phyloP scores from a whole-genome alignment of 805 yeast genomes.

The Priceomyces medius region DNA sequence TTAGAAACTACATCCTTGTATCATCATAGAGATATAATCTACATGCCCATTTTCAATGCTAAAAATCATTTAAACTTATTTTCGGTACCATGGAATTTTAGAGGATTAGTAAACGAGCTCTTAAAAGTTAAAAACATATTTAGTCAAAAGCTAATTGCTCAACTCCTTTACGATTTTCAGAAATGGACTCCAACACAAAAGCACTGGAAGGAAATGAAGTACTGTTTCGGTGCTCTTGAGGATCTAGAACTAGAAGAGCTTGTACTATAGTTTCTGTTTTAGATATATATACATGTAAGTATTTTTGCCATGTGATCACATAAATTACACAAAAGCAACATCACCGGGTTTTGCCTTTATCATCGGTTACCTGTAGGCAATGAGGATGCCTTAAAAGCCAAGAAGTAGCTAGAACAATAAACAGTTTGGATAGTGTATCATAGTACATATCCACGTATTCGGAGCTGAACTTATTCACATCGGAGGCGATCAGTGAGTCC shows the following conservation, averaged over 20 bases:
- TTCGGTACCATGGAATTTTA: slow-evolving; percentile 37
- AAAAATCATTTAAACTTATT: slow-evolving; percentile 1
- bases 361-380: slow-evolving; percentile 2
- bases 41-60: slow-evolving; percentile 1
- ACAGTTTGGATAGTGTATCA: not conserved
- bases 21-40: slow-evolving; percentile 14
- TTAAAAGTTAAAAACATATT: slow-evolving; percentile 29
- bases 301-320: slow-evolving; percentile 3
- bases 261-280: not conserved
- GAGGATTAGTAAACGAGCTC: slow-evolving; percentile 38
- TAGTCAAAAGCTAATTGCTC: slow-evolving; percentile 20
- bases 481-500: not conserved
- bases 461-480: not conserved
- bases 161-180: slow-evolving; percentile 23
- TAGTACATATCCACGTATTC: not conserved
- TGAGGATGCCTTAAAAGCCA: not conserved
- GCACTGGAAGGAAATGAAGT: slow-evolving; percentile 33
- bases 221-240: slow-evolving; percentile 33
- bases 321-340: slow-evolving; percentile 1
- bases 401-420: not conserved
- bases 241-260: slow-evolving; percentile 31
- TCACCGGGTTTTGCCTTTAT: not conserved
- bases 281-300: not conserved
- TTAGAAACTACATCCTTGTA: slow-evolving; percentile 37
- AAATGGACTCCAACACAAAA: slow-evolving; percentile 29